phyloP scores from a whole-genome alignment of 208 protist genomes.

The Novymonas esmeraldas region DNA sequence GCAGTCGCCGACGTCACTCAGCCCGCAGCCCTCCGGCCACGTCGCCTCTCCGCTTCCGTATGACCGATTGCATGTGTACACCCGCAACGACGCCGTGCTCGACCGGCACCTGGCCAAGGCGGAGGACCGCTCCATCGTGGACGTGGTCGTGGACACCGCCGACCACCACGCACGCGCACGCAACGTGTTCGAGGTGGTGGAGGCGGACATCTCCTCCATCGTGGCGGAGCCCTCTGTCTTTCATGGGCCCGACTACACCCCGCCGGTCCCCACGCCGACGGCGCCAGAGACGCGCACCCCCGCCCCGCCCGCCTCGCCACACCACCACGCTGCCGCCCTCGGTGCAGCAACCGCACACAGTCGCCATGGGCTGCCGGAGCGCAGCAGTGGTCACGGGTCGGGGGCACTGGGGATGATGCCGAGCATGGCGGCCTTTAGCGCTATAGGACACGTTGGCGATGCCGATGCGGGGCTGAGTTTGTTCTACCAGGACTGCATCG shows the following conservation, averaged over 20 bases:
- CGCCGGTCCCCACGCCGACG: background rate
- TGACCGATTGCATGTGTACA: conserved; percentile 31
- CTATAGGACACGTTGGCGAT: background rate
- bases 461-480: conserved; percentile 3
- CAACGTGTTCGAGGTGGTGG: conserved; percentile 33
- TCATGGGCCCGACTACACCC: background rate
- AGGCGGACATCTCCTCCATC: background rate
- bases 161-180: conserved; percentile 8
- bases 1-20: background rate
- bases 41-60: conserved; percentile 1
- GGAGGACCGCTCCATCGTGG: conserved; percentile 36
- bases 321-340: background rate
- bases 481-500: conserved; percentile 7
- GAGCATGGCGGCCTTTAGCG: conserved; percentile 13
- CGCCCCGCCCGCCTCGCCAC: background rate
- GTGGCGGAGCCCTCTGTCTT: conserved; percentile 28
- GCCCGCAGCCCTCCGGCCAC: background rate
- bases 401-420: background rate
- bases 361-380: conserved; percentile 1
- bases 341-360: background rate
- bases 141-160: conserved; percentile 22
- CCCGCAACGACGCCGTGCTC: conserved; percentile 2
- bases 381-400: background rate
- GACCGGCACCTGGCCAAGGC: conserved; percentile 11
- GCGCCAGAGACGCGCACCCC: background rate